Base-by-base conservation (phyloP, 2,329 filamentous ascomycete species). In the Lomentospora prolificans region DNA sequence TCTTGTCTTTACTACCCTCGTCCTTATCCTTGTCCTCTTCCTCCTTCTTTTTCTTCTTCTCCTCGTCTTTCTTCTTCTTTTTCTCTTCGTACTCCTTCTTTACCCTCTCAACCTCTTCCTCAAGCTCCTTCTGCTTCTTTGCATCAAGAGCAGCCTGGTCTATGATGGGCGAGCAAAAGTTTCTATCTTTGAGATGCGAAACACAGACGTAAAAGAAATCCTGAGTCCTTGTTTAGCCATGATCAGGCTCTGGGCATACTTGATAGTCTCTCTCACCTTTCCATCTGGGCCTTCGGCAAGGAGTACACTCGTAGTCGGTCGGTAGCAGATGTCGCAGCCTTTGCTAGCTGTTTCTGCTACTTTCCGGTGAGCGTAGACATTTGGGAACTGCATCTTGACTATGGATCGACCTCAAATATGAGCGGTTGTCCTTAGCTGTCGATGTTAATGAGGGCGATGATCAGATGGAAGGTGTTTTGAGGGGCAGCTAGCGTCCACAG, bases 181-280 rank as follows among this genome's bases (percentile, higher is more conserved):
- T 82, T 30, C 76, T 77, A 65, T 97, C 94, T 64, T 87, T 89
- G 7, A 97, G 74, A 69, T 99, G 94, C 30, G 79, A 76, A 4
- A 84, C 78, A 64, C 94, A 99, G 48, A 95, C 81, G 67, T 95
- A 96, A 74, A 99, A 97, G 71, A 90, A 95, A 67, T 96, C 90
- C 77, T 77, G 59, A n/a, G n/a, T n/a, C n/a, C n/a, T n/a, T n/a
- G n/a, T n/a, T n/a, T n/a, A n/a, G n/a, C n/a, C n/a, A n/a, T n/a
- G n/a, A n/a, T n/a, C n/a, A n/a, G n/a, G n/a, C n/a, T n/a, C n/a
- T n/a, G n/a, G n/a, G n/a, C n/a, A n/a, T n/a, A n/a, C n/a, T n/a
- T n/a, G 22, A 51, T 19, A 33, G n/a, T 8, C 22, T 9, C 25
- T 5, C 50, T 10, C 44, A 58, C 59, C 53, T 60, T 60, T 22